Base-by-base conservation (phyloP, 768 basidiomycete genomes). In the Rickenella mellea region DNA sequence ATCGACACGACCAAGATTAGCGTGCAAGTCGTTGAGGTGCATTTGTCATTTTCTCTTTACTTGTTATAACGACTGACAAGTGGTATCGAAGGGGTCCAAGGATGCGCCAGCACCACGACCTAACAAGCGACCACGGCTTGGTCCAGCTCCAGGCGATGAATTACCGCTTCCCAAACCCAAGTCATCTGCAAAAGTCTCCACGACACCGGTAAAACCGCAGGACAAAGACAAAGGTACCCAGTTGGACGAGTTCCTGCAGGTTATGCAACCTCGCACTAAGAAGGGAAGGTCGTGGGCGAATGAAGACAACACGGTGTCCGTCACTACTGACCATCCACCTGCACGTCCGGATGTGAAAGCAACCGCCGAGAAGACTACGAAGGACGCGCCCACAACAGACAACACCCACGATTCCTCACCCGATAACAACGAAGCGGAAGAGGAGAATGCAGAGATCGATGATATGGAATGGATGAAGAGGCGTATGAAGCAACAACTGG, bases 401-500 rank as follows among this genome's bases (percentile, higher is more conserved):
- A 39, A 22, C 8, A 28, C 6, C 6, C 30, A 6, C 14, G 44
- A 44, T 0, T 24, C 35, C 12, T 32, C 25, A 24, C 33, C 36
- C n/a, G 60, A 51, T 2, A 53, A 53, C 1, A 32, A 24, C 1
- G 51, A 51, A 19, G 42, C 41, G 5, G 55, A 52, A 12, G 64
- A 60, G 17, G 31, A 48, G 20, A 48, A 50, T 3, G 68, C 63
- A 35, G 61, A 59, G 6, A 51, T 83, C 5, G 80, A 80, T 1
- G 85, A 88, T 54, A 48, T 80, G 45, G 83, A 87, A 29, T 88
- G 85, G 84, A 72, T 87, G 74, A 71, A 67, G 54, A 69, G 68
- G 25, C 75, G 72, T 36, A 85, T 78, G 70, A 71, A 67, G 38
- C 58, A 69, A 17, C 64, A 63, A 6, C 60, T 71, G 2, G 55